Evolutionary conservation across 495 filamentous ascomycete genomes (phyloP).

Genomic region (Filosporella fistucella): DNA sequence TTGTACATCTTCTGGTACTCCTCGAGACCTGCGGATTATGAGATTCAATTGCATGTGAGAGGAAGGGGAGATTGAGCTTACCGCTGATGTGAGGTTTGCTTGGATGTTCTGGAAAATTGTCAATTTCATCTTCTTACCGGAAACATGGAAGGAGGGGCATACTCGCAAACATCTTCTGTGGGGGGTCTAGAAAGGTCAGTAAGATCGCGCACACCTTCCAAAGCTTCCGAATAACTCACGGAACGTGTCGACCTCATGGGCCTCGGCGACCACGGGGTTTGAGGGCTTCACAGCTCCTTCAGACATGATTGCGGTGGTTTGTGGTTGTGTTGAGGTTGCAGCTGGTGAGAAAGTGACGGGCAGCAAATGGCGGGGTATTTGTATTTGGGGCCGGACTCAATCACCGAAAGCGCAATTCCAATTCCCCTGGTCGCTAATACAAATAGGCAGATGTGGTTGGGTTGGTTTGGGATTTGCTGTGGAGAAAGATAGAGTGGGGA

Average conservation of each 20-base stretch:
- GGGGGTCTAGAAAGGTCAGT: constrained; percentile 37
- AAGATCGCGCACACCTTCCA: neutral
- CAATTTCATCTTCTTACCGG: constrained; percentile 6
- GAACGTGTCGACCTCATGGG: constrained; percentile 81
- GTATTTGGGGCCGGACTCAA: neutral
- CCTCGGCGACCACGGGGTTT: constrained; percentile 72
- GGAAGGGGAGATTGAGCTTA: constrained; percentile 26
- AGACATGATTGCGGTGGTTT: constrained; percentile 52
- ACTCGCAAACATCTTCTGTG: constrained; percentile 59
- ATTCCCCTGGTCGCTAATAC: constrained; percentile 2
- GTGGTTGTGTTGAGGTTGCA: neutral
- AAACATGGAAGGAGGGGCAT: constrained; percentile 28
- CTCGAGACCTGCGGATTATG: constrained; percentile 54
- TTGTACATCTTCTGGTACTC: constrained; percentile 93
- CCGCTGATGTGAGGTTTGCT: constrained; percentile 51
- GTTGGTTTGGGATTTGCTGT: constrained; percentile 1
- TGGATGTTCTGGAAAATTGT: constrained; percentile 43
- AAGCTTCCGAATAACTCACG: constrained; percentile 45
- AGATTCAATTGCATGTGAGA: neutral
- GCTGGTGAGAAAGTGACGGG: neutral
- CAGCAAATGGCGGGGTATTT: constrained; percentile 12
- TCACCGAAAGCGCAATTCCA: neutral
- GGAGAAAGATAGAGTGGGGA: constrained; percentile 9
- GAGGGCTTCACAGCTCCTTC: constrained; percentile 51
- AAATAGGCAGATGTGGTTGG: neutral